These are phyloP conservation scores for Syzygium jambos DNA, from an alignment of 345 rosid species.

Conservation along the genomic window DNA sequence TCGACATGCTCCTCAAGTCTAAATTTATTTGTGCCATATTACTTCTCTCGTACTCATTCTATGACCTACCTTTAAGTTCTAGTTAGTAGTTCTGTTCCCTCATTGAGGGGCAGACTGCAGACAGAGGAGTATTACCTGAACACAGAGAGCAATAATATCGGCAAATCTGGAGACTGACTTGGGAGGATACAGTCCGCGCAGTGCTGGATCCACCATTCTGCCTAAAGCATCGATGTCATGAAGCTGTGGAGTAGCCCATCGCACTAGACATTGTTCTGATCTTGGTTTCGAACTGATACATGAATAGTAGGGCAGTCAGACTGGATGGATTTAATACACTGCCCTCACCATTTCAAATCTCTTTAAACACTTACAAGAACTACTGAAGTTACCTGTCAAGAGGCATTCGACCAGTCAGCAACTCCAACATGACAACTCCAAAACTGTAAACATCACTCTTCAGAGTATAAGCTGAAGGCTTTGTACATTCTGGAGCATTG, in stretches of 20 bases:
- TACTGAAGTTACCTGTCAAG: conserved; percentile 43
- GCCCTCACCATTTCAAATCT: background rate
- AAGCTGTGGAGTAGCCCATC: conserved; percentile 6
- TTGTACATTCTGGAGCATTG: conserved; percentile 88
- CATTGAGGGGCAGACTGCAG: background rate
- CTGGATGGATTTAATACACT: background rate
- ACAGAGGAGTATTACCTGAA: background rate
- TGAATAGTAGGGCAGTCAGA: background rate
- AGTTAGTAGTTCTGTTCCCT: background rate
- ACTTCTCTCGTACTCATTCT: background rate
- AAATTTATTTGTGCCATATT: background rate
- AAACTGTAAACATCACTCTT: conserved; percentile 92
- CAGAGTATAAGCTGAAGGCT: conserved; percentile 57
- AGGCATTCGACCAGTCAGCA: conserved; percentile 82
- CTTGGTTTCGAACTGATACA: background rate
- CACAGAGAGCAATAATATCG: conserved; percentile 1
- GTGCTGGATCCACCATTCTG: conserved; percentile 4
- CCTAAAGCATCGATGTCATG: conserved; percentile 5
- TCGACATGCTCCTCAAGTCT: background rate
- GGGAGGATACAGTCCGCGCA: conserved; percentile 1
- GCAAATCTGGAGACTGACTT: conserved; percentile 2
- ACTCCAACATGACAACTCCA: conserved; percentile 94
- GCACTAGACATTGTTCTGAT: conserved; percentile 4
- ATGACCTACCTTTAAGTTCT: background rate
- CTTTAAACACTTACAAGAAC: background rate